These are phyloP conservation scores for Erodium chrysanthum DNA, from an alignment of 441 rosid species.

Conservation along the genomic window DNA sequence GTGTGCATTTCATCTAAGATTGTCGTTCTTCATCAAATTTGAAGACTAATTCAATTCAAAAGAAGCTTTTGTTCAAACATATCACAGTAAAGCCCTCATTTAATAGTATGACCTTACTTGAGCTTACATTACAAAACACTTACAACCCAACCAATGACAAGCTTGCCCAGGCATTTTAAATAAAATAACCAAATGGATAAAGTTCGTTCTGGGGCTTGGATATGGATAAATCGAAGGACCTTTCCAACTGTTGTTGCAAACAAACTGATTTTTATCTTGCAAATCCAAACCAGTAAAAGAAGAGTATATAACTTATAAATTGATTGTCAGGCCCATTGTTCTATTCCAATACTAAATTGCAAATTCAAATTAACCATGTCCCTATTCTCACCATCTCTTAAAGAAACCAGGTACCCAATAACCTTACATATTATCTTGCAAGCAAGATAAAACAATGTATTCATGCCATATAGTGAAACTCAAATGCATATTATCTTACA, in stretches of 20 bases:
- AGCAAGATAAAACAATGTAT: not conserved
- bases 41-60: not conserved
- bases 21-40: not conserved
- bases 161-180: constrained; percentile 1
- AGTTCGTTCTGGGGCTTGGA: not conserved
- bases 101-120: not conserved
- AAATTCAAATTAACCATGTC: not conserved
- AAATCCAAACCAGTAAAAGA: not conserved
- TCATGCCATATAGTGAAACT: not conserved
- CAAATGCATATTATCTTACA: too few relatives aligned
- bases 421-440: not conserved
- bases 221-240: not conserved
- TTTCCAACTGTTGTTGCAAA: not conserved
- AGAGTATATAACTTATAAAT: not conserved
- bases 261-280: not conserved
- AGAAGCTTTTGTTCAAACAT: not conserved
- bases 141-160: not conserved
- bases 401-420: not conserved
- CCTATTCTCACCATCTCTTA: not conserved
- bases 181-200: not conserved
- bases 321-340: not conserved
- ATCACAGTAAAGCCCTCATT: not conserved
- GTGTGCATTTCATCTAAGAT: constrained; percentile 4
- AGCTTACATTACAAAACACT: not conserved
- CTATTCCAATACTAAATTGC: not conserved